Evolutionary conservation across 2,329 filamentous ascomycete genomes (phyloP), one percentile per base, ranked within the genome.

Genomic region (Trichoderma atrobrunneum): DNA sequence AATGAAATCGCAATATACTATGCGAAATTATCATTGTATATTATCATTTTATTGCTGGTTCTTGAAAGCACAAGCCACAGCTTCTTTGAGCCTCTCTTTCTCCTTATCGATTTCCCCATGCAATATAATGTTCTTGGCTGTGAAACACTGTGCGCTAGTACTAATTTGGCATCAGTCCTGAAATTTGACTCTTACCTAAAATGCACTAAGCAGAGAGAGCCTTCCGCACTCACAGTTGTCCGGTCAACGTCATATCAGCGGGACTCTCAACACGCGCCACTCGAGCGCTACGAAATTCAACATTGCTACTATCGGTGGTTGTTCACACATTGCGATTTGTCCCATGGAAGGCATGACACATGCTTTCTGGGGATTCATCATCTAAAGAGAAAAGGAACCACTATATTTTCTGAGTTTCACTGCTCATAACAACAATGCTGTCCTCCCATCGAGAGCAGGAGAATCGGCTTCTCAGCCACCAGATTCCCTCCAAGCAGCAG

Each of bases 381-480:
- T 2, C 8, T 10, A 14, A n/a, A 10, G 18, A 7, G 18, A 39
- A 54, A 18, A 34, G 32, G 18, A 32, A 34, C 16, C n/a, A 4
- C n/a, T 11, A 32, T 24, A 36, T 12, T 11, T 8, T 30, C 18
- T n/a, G 12, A 36, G 26, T 18, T 26, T 7, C 7, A 28, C 57
- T 8, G 48, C 48, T 18, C 32, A 61, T 6, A 34, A 73, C n/a
- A 77, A 77, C 74, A 66, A 97, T 95, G 93, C 86, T 94, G 79
- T 92, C 93, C 73, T 87, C 91, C 79, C 90, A 91, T 79, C 89
- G 90, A 77, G 93, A 97, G 82, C 94, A 97, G 84, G 95, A 98
- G 82, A 98, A 98, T 82, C 84, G 93, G 81, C 88, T 93, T 77
- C 90, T 93, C 80, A 88, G 87, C 75, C 92, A 92, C 80, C 93